Evolutionary conservation across 2,329 filamentous ascomycete genomes (phyloP).

Genomic region (Saccharata proteae): DNA sequence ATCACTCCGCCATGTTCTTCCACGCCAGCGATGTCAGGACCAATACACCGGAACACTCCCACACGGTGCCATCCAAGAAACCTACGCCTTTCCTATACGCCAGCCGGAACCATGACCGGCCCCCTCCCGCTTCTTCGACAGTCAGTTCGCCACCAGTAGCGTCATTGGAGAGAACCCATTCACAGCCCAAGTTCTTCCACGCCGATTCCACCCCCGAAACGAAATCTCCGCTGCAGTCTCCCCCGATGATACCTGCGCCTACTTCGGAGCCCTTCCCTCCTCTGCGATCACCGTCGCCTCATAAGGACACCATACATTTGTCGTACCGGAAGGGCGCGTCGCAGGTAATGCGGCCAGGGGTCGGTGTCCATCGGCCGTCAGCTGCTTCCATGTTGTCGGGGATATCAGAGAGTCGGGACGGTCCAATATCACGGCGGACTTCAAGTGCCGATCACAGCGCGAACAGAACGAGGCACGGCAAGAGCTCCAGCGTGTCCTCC

Average conservation of each 20-base stretch:
- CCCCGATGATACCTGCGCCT: slow-evolving; percentile 16
- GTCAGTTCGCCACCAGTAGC: slow-evolving; percentile 25
- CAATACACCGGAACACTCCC: slow-evolving; percentile 22
- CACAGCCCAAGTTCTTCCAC: slow-evolving; percentile 55
- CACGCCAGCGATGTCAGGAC: slow-evolving; percentile 63
- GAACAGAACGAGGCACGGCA: slow-evolving; percentile 21
- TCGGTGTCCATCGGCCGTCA: slow-evolving; percentile 18
- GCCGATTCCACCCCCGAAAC: slow-evolving; percentile 43
- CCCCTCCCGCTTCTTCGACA: slow-evolving; percentile 11
- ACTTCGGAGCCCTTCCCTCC: slow-evolving; percentile 15
- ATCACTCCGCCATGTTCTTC: slow-evolving; percentile 63
- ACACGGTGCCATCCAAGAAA: slow-evolving; percentile 26
- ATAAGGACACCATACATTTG: slow-evolving; percentile 35
- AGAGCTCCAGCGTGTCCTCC: slow-evolving; percentile 33
- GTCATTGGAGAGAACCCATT: slow-evolving; percentile 15
- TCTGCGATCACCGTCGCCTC: slow-evolving; percentile 30
- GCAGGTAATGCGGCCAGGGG: slow-evolving; percentile 32
- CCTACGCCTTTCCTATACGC: slow-evolving; percentile 39
- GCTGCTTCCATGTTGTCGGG: slow-evolving; percentile 17
- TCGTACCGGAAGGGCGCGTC: slow-evolving; percentile 38
- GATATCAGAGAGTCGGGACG: slow-evolving; percentile 10
- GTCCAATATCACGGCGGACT: slow-evolving; percentile 13
- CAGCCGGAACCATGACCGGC: slow-evolving; percentile 33
- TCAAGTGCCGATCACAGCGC: slow-evolving; percentile 21
- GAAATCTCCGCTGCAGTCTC: slow-evolving; percentile 22